Percentiles rank a stretch among this genome's conserved stretches.
Conservation (phyloP, 352 stramenopile species). For the Phytopythium mirpurense region DNA sequence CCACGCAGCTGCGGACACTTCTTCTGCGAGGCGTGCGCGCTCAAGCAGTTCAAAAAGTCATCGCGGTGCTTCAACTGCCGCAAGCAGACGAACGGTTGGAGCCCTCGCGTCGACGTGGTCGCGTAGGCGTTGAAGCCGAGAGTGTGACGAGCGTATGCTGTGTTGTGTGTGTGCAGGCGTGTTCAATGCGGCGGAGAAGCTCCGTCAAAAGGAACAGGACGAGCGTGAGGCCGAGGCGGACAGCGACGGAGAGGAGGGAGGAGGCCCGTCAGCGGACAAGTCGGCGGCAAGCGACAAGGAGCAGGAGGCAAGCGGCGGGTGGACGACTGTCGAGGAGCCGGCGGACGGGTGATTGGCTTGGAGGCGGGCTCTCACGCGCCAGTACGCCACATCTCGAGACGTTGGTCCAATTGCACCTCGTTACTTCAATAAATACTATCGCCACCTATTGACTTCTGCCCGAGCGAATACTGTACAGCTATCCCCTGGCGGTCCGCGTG, state of each 20-base stretch:
- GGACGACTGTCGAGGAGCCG: slow-evolving; percentile 1
- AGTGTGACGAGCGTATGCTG: no score
- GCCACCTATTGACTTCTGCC: no score
- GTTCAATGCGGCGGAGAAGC: slow-evolving; percentile 87
- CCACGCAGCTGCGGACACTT: slow-evolving; percentile 89
- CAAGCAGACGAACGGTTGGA: slow-evolving; percentile 90
- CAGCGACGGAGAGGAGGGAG: not conserved
- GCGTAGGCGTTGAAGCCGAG: no score
- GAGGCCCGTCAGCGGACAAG: not conserved
- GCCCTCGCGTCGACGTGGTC: no score
- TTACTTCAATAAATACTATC: slow-evolving; percentile 9
- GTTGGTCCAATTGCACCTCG: no score
- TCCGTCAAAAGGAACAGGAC: slow-evolving; percentile 45
- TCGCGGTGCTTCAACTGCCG: slow-evolving; percentile 91
- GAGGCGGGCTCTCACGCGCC: no score
- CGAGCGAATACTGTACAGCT: no score
- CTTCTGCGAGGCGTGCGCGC: slow-evolving; percentile 93
- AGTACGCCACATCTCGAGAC: not conserved
- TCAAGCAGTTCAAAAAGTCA: slow-evolving; percentile 81
- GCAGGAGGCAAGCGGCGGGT: slow-evolving; percentile 1
- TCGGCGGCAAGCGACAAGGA: not conserved
- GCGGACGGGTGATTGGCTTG: not conserved
- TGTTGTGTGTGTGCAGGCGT: no score
- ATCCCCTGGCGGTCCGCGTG: no score
- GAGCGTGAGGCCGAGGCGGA: slow-evolving; percentile 14